Evolutionary conservation across 208 protist species (phyloP), one percentile per base, ranked within the genome.

Genomic region (Wallacemonas sp.): DNA sequence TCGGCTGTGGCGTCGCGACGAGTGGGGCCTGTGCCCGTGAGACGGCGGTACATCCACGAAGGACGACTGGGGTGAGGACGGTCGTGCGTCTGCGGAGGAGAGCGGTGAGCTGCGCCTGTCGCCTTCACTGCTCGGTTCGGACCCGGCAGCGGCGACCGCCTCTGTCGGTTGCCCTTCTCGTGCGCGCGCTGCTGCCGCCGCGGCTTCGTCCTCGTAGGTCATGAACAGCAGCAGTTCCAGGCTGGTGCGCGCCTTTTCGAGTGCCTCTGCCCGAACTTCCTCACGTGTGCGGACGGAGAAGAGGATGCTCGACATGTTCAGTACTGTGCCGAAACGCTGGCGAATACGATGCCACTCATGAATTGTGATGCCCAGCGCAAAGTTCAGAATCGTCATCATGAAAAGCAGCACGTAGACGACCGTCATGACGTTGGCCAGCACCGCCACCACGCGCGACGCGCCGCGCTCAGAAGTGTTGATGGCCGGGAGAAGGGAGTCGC

Each of bases 351-450:
- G 69, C 73, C 77, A 89, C 61, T 82, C 73, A 45, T 83, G 63
- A 39, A 83, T 74, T 12, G 71, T 85, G 50, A 89, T 89, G 29
- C 78, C 65, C 66, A 83, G 79, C 0, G 78, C 75, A 19, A 85
- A 66, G 69, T 85, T 85, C 58, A 85, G 65, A 66, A 87, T 79
- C n/a, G 75, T 81, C 63, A 75, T 78, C 63, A 85, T 83, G 42
- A 83, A 80, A 5, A 83, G 52, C 15, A 83, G 37, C 10, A 80
- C 63, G 59, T 78, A 85, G 34, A 68, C 12, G 30, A 84, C 26
- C 15, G 76, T 79, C 65, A 83, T 73, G 37, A 71, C 32, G 52
- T 72, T 79, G 13, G 73, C 78, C n/a, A 83, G 27, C 19, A 80
- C 45, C 5, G 39, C 52, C 12, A 76, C 75, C 27, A 63, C 46